phyloP scores from a whole-genome alignment of 2,329 filamentous ascomycete genomes.

The Aspergillus calidoustus region DNA sequence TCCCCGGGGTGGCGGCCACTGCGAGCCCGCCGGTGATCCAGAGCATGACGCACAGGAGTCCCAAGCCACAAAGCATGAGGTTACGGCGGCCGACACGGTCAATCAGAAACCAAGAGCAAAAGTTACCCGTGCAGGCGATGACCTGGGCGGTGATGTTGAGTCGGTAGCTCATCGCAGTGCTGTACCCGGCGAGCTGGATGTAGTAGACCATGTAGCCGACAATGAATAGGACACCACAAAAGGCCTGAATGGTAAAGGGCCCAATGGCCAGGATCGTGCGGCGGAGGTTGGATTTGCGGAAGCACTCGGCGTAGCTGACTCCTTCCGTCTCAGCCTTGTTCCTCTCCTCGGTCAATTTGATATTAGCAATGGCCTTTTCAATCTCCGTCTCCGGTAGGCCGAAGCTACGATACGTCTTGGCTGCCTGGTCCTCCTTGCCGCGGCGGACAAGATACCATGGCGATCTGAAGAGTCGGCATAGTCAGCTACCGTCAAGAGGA shows the following conservation, averaged over 20 bases:
- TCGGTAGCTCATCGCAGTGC: conserved; percentile 11
- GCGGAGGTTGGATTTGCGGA: conserved; percentile 14
- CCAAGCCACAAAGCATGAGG: conserved; percentile 9
- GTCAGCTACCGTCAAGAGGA: no score
- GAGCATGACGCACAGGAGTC: conserved; percentile 7
- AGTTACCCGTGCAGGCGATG: conserved; percentile 4
- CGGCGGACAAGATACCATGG: conserved; percentile 18
- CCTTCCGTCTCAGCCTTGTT: conserved; percentile 11
- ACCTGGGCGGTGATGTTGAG: conserved; percentile 12
- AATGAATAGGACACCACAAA: conserved; percentile 4
- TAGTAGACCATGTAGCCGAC: conserved; percentile 10
- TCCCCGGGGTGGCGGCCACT: background rate
- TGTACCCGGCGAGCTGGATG: conserved; percentile 13
- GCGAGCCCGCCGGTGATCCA: conserved; percentile 8
- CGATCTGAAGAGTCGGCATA: background rate
- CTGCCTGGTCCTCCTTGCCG: conserved; percentile 7
- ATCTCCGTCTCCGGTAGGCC: conserved; percentile 1
- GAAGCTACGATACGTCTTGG: conserved; percentile 3
- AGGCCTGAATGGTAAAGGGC: conserved; percentile 10
- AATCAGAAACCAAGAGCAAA: conserved; percentile 12
- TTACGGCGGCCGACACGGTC: conserved; percentile 12
- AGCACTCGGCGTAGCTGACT: conserved; percentile 12
- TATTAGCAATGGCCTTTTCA: conserved; percentile 9
- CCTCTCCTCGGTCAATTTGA: conserved; percentile 10
- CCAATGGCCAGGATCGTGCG: conserved; percentile 14